Evolutionary conservation across 2,329 filamentous ascomycete species (phyloP).

Genomic region (Harringtonia lauricola): DNA sequence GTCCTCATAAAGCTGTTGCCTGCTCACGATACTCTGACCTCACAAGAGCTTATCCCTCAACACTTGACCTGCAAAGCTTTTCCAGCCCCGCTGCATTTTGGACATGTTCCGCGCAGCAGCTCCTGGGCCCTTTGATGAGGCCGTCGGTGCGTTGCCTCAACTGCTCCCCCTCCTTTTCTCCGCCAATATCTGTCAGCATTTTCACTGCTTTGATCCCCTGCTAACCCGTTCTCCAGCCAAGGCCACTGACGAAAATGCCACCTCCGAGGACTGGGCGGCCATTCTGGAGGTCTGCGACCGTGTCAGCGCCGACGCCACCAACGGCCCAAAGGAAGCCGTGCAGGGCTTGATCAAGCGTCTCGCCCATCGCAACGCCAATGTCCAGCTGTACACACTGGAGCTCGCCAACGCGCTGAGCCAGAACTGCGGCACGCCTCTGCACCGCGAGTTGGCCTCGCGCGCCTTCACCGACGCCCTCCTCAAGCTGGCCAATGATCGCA

Average conservation of each 20-base stretch:
- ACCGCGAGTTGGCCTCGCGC: conserved; percentile 80
- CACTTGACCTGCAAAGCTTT: too few species aligned
- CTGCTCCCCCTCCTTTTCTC: background rate
- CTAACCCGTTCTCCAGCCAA: conserved; percentile 32
- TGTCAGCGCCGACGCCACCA: conserved; percentile 36
- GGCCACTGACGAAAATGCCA: conserved; percentile 96
- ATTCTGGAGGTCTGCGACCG: conserved; percentile 56
- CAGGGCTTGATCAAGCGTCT: conserved; percentile 85
- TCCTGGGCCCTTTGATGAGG: conserved; percentile 46
- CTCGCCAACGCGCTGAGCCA: conserved; percentile 85
- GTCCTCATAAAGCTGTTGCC: too few species aligned
- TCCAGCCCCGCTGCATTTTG: background rate
- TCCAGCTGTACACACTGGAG: conserved; percentile 91
- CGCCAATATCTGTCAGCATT: background rate
- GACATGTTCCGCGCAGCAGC: conserved; percentile 49
- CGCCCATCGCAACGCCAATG: conserved; percentile 88
- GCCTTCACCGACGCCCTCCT: conserved; percentile 91
- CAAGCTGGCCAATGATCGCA: conserved; percentile 84
- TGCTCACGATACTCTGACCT: too few species aligned
- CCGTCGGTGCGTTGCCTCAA: conserved; percentile 36
- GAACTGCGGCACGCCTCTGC: conserved; percentile 78
- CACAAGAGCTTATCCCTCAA: too few species aligned
- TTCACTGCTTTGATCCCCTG: background rate
- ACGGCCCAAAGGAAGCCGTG: conserved; percentile 69
- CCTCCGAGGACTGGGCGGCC: conserved; percentile 61